Base-by-base conservation (phyloP, 306 rosid species). In the Myrica gale region DNA sequence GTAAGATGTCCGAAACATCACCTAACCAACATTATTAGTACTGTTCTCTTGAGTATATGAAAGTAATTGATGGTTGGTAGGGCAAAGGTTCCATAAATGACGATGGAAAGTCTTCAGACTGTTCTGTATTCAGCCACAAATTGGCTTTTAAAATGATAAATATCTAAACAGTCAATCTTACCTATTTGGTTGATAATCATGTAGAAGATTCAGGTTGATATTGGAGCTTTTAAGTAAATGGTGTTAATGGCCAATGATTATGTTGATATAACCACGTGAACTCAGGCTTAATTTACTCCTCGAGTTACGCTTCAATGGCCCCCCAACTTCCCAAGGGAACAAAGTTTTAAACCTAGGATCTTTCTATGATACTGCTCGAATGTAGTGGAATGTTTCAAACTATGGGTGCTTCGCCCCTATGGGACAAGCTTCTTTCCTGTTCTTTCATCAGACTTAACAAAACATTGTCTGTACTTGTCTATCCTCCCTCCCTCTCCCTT, bases 221-320 rank as follows among this genome's bases (percentile, higher is more conserved):
- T 48, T 52, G 74, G 12, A 62, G 41, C 74, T 43, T 19, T 65
- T 65, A 17, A 65, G 26, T 39, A 65, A 78, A 39, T 60, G 73
- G 32, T 54, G 42, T 45, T 76, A 32, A 68, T 65, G 26, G 6
- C 80, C 55, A 26, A 37, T 63, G 61, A 17, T 52, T 72, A 21
- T 79, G 63, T 74, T 51, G 42, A 77, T 80, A 56, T 32, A 51
- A 72, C 53, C 2, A 42, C 70, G 58, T 44, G 72, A 74, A 67
- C 57, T 41, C 48, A 7, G 48, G 69, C 42, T 65, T 42, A 42
- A 23, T 58, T 58, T 58, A 4, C 42, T 65, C 26, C 21, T 7
- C 17, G 20, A 41, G 69, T 65, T 65, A 41, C 23, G 70, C 47
- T 74, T 74, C 23, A 74, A 47, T 66, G 16, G 42, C 54, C 76